Evolutionary conservation across 768 basidiomycete genomes (phyloP), one percentile per base, ranked within the genome.

Genomic region (Pleurotus platypus): DNA sequence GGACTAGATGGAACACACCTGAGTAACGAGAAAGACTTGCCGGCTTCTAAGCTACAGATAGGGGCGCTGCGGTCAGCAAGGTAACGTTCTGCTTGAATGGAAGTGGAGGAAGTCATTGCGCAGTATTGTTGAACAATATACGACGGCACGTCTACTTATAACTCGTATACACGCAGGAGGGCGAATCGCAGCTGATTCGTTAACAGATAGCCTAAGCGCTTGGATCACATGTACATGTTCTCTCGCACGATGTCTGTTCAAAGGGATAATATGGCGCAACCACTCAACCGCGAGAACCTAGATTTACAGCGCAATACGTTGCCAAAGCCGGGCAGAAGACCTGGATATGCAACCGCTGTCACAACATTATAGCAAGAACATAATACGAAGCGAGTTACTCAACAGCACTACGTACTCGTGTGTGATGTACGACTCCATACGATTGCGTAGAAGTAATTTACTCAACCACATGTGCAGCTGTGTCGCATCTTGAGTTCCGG

Each of bases 21-120:
- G 49, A 91, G 72, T 59, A 81, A 86, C n/a, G 70, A 70, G 65
- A 93, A 94, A 1, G 87, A 80, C 55, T 83, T 80, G 40, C 75
- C 79, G 39, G 91, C 80, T 47, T 87, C 79, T 53, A 94, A 75
- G 56, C 82, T 77, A 68, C 90, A 92, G 55, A 91, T 71, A 13
- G 92, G 92, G n/a, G 89, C 80, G 11, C 76, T 69, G n/a, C 75
- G 76, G 73, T 94, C 92, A 37, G 91, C 87, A 43, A 90, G 72
- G 70, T 87, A 93, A 43, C 83, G 82, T 62, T 89, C 87, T 46
- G 71, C 70, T 38, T 74, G 67, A 26, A 74, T 64, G 22, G 72
- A 67, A 53, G 67, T 55, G 57, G 67, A 63, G 30, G 60, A 63
- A 18, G 61, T 22, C 61, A 62, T 62, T 35, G 30, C 30, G 30